phyloP scores from a whole-genome alignment of 2,329 filamentous ascomycete species.

The Cercospora sesami region DNA sequence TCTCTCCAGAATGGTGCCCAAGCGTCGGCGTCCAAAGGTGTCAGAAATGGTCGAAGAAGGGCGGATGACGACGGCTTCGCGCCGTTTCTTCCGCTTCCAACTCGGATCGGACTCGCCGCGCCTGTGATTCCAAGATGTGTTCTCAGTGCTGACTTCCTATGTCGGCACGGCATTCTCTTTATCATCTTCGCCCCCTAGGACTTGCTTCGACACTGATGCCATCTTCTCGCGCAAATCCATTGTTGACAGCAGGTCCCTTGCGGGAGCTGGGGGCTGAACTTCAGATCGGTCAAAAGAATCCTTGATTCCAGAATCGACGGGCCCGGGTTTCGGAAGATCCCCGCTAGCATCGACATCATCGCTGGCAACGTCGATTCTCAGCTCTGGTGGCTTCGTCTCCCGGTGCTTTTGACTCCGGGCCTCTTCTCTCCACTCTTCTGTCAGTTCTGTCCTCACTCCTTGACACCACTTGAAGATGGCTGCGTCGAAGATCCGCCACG shows the following conservation, averaged over 20 bases:
- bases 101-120: constrained; percentile 8
- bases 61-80: constrained; percentile 9
- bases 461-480: constrained; percentile 82
- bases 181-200: constrained; percentile 10
- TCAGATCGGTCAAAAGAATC: constrained; percentile 1
- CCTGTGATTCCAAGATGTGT: constrained; percentile 8
- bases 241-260: neutral
- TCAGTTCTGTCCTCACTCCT: constrained; percentile 79
- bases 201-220: constrained; percentile 11
- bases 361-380: constrained; percentile 32
- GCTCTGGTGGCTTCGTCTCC: constrained; percentile 31
- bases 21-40: constrained; percentile 4
- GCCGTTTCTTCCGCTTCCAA: constrained; percentile 10
- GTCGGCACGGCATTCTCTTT: constrained; percentile 21
- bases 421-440: constrained; percentile 63
- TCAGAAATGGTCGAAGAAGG: constrained; percentile 1
- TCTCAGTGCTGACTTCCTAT: constrained; percentile 12
- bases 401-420: constrained; percentile 25
- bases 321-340: constrained; percentile 1
- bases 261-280: neutral
- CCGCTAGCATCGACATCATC: constrained; percentile 6
- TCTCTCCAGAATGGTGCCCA: constrained; percentile 10
- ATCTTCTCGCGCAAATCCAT: constrained; percentile 7
- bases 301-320: constrained; percentile 7
- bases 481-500: constrained; percentile 79